Percentiles rank a stretch among this genome's conserved stretches.
Evolutionary conservation across 2,329 filamentous ascomycete genomes (phyloP).

Genomic region (Pseudopyricularia javanii): DNA sequence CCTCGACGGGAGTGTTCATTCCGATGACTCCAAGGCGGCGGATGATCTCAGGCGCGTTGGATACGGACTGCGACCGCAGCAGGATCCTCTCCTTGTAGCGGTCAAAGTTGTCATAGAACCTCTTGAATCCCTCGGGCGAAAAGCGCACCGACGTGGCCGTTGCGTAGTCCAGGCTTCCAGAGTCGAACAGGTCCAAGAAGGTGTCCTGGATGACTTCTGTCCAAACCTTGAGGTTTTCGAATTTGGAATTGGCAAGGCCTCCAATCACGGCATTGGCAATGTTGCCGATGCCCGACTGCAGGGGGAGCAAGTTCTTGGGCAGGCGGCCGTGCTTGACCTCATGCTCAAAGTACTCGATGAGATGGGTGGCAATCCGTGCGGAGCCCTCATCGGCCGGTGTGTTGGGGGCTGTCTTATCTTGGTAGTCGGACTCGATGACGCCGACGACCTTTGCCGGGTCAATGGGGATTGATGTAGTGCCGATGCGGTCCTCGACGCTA

Average conservation of each 20-base stretch:
- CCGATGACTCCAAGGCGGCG: constrained; percentile 76
- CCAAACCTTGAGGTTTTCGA: constrained; percentile 83
- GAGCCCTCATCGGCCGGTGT: constrained; percentile 62
- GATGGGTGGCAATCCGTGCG: constrained; percentile 59
- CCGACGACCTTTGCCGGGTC: constrained; percentile 75
- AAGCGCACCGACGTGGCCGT: constrained; percentile 85
- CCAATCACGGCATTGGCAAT: constrained; percentile 88
- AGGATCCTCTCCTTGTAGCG: constrained; percentile 70
- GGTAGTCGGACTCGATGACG: constrained; percentile 74
- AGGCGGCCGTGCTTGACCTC: constrained; percentile 70
- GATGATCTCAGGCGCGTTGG: constrained; percentile 86
- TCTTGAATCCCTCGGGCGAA: constrained; percentile 80
- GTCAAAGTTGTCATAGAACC: constrained; percentile 82
- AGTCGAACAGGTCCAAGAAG: constrained; percentile 87
- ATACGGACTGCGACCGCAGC: constrained; percentile 76
- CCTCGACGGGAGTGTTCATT: constrained; percentile 92
- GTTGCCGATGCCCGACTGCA: constrained; percentile 75
- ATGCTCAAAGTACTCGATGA: constrained; percentile 77
- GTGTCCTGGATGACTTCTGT: constrained; percentile 88
- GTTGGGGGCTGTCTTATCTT: constrained; percentile 64
- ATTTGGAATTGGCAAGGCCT: constrained; percentile 68
- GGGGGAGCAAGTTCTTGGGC: constrained; percentile 49
- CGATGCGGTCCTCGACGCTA: constrained; percentile 75
- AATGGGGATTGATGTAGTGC: constrained; percentile 68
- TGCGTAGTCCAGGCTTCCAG: constrained; percentile 75